phyloP scores from a whole-genome alignment of 2,329 filamentous ascomycete genomes.

The Sporothrix sp. region DNA sequence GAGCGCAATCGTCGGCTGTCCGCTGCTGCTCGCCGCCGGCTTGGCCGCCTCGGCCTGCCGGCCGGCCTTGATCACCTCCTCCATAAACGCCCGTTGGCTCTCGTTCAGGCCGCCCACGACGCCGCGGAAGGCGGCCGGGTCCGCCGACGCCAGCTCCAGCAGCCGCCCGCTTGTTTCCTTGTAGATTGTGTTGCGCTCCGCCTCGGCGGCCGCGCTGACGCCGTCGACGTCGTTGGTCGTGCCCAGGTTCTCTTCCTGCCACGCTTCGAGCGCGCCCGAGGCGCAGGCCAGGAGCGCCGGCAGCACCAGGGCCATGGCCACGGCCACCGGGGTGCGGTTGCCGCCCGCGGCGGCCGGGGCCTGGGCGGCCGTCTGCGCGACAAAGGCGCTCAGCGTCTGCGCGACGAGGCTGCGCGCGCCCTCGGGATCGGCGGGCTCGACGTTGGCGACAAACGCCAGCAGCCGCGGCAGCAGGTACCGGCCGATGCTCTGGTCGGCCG shows the following conservation, averaged over 20 bases:
- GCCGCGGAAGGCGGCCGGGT: slow-evolving; percentile 63
- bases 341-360: slow-evolving; percentile 21
- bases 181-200: slow-evolving; percentile 45
- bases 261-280: slow-evolving; percentile 29
- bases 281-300: slow-evolving; percentile 68
- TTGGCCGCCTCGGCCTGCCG: slow-evolving; percentile 28
- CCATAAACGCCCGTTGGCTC: slow-evolving; percentile 66
- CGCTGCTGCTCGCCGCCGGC: slow-evolving; percentile 27
- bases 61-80: slow-evolving; percentile 65
- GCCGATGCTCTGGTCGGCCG: slow-evolving; percentile 62
- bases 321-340: slow-evolving; percentile 36
- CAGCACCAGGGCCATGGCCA: slow-evolving; percentile 66
- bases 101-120: slow-evolving; percentile 63
- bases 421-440: slow-evolving; percentile 68
- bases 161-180: slow-evolving; percentile 66
- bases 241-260: slow-evolving; percentile 32
- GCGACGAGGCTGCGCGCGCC: slow-evolving; percentile 60
- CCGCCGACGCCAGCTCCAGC: slow-evolving; percentile 68
- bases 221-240: slow-evolving; percentile 31
- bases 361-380: slow-evolving; percentile 29
- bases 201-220: slow-evolving; percentile 15
- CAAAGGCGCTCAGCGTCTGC: slow-evolving; percentile 67
- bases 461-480: slow-evolving; percentile 66
- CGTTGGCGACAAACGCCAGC: slow-evolving; percentile 62
- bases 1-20: slow-evolving; percentile 75